Conservation (phyloP, 2,329 filamentous ascomycete genomes). For the Alternaria sp. region DNA sequence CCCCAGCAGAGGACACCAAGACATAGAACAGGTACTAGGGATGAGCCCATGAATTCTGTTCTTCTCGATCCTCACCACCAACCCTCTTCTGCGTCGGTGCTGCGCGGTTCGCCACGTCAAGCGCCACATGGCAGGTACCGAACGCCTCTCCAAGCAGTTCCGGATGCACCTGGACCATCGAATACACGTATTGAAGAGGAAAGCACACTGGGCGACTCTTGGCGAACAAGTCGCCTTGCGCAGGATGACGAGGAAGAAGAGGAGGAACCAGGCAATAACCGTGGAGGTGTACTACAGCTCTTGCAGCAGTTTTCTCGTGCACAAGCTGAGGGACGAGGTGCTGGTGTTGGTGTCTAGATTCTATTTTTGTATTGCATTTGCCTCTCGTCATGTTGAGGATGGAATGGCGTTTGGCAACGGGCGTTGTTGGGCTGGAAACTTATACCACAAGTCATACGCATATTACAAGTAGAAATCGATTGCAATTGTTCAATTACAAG, state of each 20-base stretch:
- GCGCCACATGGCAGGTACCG: slow-evolving; percentile 58
- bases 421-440: neutral
- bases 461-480: slow-evolving; percentile 1
- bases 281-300: slow-evolving; percentile 69
- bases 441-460: slow-evolving; percentile 13
- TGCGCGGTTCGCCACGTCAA: slow-evolving; percentile 57
- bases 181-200: slow-evolving; percentile 57
- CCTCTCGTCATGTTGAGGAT: slow-evolving; percentile 2
- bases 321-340: slow-evolving; percentile 60
- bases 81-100: slow-evolving; percentile 62
- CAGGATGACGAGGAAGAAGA: slow-evolving; percentile 61
- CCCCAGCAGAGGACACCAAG: slow-evolving; percentile 38
- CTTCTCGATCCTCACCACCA: slow-evolving; percentile 81
- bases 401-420: slow-evolving; percentile 5
- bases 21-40: slow-evolving; percentile 32
- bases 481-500: neutral
- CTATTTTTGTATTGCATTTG: slow-evolving; percentile 8
- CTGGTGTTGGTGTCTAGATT: slow-evolving; percentile 44
- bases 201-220: slow-evolving; percentile 69
- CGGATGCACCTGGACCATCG: slow-evolving; percentile 17
- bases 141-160: slow-evolving; percentile 35
- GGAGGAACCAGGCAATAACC: slow-evolving; percentile 53
- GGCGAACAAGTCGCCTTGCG: slow-evolving; percentile 57
- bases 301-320: slow-evolving; percentile 74
- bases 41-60: slow-evolving; percentile 75